Evolutionary conservation across 441 rosid genomes (phyloP).

Genomic region (Breynia disticha): DNA sequence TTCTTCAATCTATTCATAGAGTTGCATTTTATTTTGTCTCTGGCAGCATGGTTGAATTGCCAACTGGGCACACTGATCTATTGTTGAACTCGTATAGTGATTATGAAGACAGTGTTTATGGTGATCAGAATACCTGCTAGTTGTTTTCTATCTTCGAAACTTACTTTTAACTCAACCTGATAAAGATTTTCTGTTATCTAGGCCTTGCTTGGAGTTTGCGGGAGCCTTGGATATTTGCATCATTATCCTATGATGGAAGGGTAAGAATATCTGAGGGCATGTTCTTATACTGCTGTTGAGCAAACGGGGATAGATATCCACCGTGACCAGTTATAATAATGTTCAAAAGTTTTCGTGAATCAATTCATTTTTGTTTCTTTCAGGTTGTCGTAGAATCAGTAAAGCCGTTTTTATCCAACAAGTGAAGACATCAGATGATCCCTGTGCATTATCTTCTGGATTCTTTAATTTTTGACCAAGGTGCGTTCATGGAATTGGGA

Average conservation of each 20-base stretch:
- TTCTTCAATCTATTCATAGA: slow-evolving; percentile 9
- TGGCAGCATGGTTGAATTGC: slow-evolving; percentile 42
- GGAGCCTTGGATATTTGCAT: slow-evolving; percentile 90
- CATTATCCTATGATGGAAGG: slow-evolving; percentile 92
- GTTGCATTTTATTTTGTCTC: slow-evolving; percentile 2
- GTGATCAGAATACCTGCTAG: slow-evolving; percentile 24
- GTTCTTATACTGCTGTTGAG: background rate
- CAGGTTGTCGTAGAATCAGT: slow-evolving; percentile 69
- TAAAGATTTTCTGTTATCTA: slow-evolving; percentile 21
- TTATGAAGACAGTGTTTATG: slow-evolving; percentile 86
- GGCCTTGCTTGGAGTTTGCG: slow-evolving; percentile 92
- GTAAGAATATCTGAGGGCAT: slow-evolving; percentile 28
- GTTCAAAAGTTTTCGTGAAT: slow-evolving; percentile 3
- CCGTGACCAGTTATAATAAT: background rate
- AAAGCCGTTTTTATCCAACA: slow-evolving; percentile 46
- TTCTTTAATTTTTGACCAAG: background rate
- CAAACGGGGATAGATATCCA: background rate
- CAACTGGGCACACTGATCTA: slow-evolving; percentile 34
- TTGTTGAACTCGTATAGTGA: slow-evolving; percentile 67
- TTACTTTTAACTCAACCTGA: slow-evolving; percentile 9
- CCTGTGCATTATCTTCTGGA: background rate
- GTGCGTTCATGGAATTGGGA: no score
- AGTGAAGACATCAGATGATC: slow-evolving; percentile 17
- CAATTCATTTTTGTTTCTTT: no score
- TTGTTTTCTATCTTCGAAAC: slow-evolving; percentile 6